phyloP scores from a whole-genome alignment of 164 flowering plant genomes.

The Sedum album region DNA sequence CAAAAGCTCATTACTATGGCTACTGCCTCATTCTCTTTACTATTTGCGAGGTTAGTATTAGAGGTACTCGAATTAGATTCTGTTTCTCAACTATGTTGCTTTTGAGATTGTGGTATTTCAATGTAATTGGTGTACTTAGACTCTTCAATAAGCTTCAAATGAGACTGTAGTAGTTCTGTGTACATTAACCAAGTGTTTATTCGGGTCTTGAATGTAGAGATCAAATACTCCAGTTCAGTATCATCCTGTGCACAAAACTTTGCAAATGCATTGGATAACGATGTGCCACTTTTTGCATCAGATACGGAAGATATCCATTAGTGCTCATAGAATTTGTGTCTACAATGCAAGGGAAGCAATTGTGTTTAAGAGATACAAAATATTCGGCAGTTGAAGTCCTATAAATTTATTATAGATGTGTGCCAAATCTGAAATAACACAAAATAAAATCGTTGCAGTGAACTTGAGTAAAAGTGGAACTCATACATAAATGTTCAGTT shows the following conservation, averaged over 20 bases:
- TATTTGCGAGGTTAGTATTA: no score
- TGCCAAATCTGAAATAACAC: slow-evolving; percentile 60
- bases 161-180: no score
- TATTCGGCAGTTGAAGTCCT: slow-evolving; percentile 68
- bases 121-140: no score
- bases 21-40: no score
- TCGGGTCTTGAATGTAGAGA: slow-evolving; percentile 14
- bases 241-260: slow-evolving; percentile 59
- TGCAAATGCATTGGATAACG: slow-evolving; percentile 72
- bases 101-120: no score
- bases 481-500: background rate
- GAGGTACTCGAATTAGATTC: no score
- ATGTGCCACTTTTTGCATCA: slow-evolving; percentile 52
- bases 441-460: background rate
- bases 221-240: slow-evolving; percentile 15
- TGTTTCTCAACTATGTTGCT: no score
- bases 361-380: slow-evolving; percentile 49
- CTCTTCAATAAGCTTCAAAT: no score
- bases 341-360: slow-evolving; percentile 49
- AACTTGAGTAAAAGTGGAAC: background rate
- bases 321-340: slow-evolving; percentile 77
- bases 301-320: slow-evolving; percentile 24
- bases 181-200: no score
- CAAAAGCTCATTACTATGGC: no score
- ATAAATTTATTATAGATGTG: slow-evolving; percentile 73